These are phyloP conservation scores for Quercus wislizeni DNA, from an alignment of 306 rosid species.

Conservation along the genomic window DNA sequence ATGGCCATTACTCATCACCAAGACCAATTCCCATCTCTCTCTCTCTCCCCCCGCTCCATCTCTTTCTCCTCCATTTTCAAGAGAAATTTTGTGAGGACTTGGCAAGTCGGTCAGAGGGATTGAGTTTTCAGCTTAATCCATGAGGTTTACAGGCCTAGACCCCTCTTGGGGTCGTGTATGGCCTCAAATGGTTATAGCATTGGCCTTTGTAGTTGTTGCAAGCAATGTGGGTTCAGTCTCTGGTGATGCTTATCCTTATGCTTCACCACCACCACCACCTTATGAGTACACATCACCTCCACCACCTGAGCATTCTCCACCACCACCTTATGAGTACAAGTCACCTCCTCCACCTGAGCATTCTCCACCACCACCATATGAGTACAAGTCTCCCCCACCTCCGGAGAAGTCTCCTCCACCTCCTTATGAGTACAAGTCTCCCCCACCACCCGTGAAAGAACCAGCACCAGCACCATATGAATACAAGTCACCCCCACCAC, in stretches of 20 bases:
- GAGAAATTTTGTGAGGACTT: slow-evolving; percentile 18
- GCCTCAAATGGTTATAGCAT: slow-evolving; percentile 67
- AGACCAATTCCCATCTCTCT: not conserved
- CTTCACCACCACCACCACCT: slow-evolving; percentile 74
- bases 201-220: slow-evolving; percentile 53
- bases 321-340: slow-evolving; percentile 25
- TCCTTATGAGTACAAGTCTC: slow-evolving; percentile 16
- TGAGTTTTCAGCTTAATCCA: slow-evolving; percentile 23
- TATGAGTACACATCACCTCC: slow-evolving; percentile 43
- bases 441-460: slow-evolving; percentile 4
- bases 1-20: slow-evolving; percentile 23
- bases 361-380: slow-evolving; percentile 13
- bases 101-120: slow-evolving; percentile 31
- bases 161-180: slow-evolving; percentile 66
- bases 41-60: not conserved
- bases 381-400: slow-evolving; percentile 40
- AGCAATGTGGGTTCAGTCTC: slow-evolving; percentile 55
- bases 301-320: not conserved
- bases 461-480: not conserved
- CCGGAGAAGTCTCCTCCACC: not conserved
- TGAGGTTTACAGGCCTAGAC: slow-evolving; percentile 61
- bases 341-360: slow-evolving; percentile 42
- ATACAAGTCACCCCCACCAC: slow-evolving; percentile 38
- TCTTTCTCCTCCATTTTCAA: not conserved
- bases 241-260: slow-evolving; percentile 70